Percentiles rank a stretch among this genome's conserved stretches.
Conservation (phyloP, 192 early-diverging fungal species). For the Mycoemilia scoparia region DNA sequence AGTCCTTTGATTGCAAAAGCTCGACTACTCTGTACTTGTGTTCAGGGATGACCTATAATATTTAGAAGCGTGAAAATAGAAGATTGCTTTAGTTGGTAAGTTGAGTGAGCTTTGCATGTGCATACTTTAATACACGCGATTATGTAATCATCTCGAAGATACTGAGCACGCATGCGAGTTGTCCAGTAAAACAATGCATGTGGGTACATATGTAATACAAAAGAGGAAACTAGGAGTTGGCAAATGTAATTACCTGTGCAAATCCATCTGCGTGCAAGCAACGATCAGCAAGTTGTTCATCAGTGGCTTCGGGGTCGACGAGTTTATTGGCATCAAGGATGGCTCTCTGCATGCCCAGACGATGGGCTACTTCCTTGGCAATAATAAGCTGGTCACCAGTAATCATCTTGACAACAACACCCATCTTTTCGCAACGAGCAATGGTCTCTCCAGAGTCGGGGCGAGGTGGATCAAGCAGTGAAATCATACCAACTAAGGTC, state of each 20-base stretch:
- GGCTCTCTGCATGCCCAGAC: slow-evolving; percentile 80
- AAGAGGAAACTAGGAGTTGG: too few species aligned
- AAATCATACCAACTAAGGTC: slow-evolving; percentile 78
- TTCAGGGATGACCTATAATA: too few species aligned
- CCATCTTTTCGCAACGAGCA: slow-evolving; percentile 60
- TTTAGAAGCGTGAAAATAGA: too few species aligned
- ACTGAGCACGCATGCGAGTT: too few species aligned
- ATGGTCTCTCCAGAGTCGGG: slow-evolving; percentile 80
- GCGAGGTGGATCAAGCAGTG: slow-evolving; percentile 76
- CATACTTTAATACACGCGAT: too few species aligned
- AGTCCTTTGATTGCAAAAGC: slow-evolving; percentile 71
- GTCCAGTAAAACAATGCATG: too few species aligned
- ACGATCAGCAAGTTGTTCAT: slow-evolving; percentile 70
- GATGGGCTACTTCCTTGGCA: slow-evolving; percentile 77
- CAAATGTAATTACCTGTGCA: slow-evolving; percentile 88
- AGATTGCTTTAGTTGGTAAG: too few species aligned
- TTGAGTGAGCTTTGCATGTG: too few species aligned
- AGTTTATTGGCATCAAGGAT: slow-evolving; percentile 79
- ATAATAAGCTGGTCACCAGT: slow-evolving; percentile 92
- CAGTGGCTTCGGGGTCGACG: slow-evolving; percentile 53
- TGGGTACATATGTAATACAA: too few species aligned
- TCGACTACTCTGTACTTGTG: slow-evolving; percentile 98
- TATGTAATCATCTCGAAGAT: too few species aligned
- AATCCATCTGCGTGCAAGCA: slow-evolving; percentile 83
- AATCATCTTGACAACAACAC: slow-evolving; percentile 90